Conservation (phyloP, 805 yeast genomes). For the Candida ipomoeae region DNA sequence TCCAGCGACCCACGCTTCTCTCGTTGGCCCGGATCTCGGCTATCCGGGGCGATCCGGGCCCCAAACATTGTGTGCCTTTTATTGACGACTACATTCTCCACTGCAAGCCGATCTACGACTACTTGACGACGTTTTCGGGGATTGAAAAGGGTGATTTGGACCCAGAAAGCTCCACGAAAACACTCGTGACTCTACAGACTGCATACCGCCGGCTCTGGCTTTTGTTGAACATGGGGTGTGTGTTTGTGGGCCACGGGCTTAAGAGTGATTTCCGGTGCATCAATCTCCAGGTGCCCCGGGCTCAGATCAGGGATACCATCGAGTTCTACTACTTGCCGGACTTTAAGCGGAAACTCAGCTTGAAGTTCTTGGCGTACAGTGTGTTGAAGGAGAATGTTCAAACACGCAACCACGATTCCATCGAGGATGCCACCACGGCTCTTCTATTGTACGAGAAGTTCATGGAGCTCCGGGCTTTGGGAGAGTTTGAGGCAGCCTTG, state of each 20-base stretch:
- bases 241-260: conserved; percentile 93
- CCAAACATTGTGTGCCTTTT: conserved; percentile 67
- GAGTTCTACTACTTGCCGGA: conserved; percentile 71
- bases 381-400: conserved; percentile 75
- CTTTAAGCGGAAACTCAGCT: conserved; percentile 71
- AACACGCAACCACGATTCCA: conserved; percentile 92
- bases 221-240: conserved; percentile 79
- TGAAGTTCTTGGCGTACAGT: conserved; percentile 82
- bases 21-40: conserved; percentile 90
- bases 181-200: conserved; percentile 73
- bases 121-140: conserved; percentile 89
- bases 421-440: conserved; percentile 93
- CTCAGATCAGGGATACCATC: conserved; percentile 87
- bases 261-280: conserved; percentile 89
- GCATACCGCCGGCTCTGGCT: conserved; percentile 91
- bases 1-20: conserved; percentile 69
- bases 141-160: conserved; percentile 88
- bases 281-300: conserved; percentile 79
- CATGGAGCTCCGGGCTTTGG: conserved; percentile 53
- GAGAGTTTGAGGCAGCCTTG: conserved; percentile 58
- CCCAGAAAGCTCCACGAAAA: conserved; percentile 56
- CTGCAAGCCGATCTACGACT: conserved; percentile 68
- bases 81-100: conserved; percentile 90
- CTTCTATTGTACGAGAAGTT: conserved; percentile 71
- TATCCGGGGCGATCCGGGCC: conserved; percentile 65